A percentile compares a stretch with the other conserved stretches of the same genome.
phyloP scores from a whole-genome alignment of 805 yeast species.

The Candida alai region DNA sequence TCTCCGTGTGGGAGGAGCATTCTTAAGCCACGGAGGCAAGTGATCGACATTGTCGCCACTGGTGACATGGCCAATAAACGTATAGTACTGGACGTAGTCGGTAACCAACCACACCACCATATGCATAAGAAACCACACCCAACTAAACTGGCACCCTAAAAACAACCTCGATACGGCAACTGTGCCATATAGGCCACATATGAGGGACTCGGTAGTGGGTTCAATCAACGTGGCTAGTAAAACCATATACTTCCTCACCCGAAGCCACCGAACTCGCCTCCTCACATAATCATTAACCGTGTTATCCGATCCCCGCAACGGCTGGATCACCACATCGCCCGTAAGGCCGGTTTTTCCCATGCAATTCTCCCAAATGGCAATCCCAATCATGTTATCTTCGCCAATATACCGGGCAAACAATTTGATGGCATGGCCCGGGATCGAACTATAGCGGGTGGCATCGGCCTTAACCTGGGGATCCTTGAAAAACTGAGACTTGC shows the following conservation, averaged over 20 bases:
- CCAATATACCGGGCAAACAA: constrained; percentile 81
- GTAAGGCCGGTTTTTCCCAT: constrained; percentile 71
- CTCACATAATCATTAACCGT: constrained; percentile 52
- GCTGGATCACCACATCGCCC: constrained; percentile 77
- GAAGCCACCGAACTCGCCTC: constrained; percentile 77
- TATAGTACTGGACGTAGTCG: constrained; percentile 58
- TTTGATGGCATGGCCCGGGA: constrained; percentile 50
- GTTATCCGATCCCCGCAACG: constrained; percentile 42
- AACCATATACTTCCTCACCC: constrained; percentile 87
- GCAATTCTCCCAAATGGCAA: constrained; percentile 71
- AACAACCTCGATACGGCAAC: constrained; percentile 51
- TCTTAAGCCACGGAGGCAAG: constrained; percentile 25
- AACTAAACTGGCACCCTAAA: constrained; percentile 26
- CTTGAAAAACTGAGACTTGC: constrained; percentile 26
- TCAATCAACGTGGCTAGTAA: constrained; percentile 78
- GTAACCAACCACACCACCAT: constrained; percentile 57
- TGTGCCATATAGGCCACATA: constrained; percentile 65
- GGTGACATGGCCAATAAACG: constrained; percentile 31
- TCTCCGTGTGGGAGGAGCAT: no score
- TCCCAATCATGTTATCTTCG: constrained; percentile 91
- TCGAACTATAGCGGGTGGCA: constrained; percentile 22
- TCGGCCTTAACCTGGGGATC: constrained; percentile 26
- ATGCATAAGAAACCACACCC: constrained; percentile 46
- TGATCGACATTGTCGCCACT: constrained; percentile 7
- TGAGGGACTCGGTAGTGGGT: constrained; percentile 77